These are phyloP conservation scores for Cicer judaicum DNA, from an alignment of 306 rosid species.

Conservation along the genomic window DNA sequence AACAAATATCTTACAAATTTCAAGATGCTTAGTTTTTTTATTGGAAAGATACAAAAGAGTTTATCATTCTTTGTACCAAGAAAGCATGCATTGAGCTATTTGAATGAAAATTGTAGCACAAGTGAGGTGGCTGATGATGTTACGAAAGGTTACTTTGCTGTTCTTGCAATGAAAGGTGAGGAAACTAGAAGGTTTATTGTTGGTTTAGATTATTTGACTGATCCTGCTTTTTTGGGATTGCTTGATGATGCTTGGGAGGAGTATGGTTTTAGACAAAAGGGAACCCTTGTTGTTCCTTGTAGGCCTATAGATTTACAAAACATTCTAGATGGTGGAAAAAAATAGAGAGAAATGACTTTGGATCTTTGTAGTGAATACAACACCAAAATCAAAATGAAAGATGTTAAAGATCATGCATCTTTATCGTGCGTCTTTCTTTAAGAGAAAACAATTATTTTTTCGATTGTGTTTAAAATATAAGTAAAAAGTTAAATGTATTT, in stretches of 20 bases:
- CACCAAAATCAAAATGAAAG: too few species aligned
- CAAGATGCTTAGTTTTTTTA: slow-evolving; percentile 39
- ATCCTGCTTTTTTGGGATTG: slow-evolving; percentile 64
- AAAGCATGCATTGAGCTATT: slow-evolving; percentile 41
- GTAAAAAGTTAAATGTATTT: too few species aligned
- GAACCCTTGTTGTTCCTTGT: slow-evolving; percentile 77
- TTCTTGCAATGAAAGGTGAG: slow-evolving; percentile 61
- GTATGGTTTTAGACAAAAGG: slow-evolving; percentile 65
- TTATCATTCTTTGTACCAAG: slow-evolving; percentile 42
- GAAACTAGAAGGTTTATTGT: slow-evolving; percentile 61
- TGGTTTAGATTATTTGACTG: slow-evolving; percentile 54
- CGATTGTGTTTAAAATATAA: too few species aligned
- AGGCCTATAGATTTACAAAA: slow-evolving; percentile 59
- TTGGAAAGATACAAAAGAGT: slow-evolving; percentile 53
- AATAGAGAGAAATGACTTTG: background rate
- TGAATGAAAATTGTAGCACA: slow-evolving; percentile 19
- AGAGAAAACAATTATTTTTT: too few species aligned
- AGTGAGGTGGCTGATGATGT: slow-evolving; percentile 24
- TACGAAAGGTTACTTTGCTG: slow-evolving; percentile 64
- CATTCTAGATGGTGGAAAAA: slow-evolving; percentile 49
- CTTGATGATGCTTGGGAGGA: slow-evolving; percentile 67
- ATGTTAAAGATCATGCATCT: too few species aligned
- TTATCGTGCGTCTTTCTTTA: accelerated
- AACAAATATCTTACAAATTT: background rate
- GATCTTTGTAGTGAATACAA: too few species aligned